Percentiles rank a stretch among this genome's conserved stretches.
phyloP scores from a whole-genome alignment of 495 filamentous ascomycete genomes.

The Hypoxylon perforatum region DNA sequence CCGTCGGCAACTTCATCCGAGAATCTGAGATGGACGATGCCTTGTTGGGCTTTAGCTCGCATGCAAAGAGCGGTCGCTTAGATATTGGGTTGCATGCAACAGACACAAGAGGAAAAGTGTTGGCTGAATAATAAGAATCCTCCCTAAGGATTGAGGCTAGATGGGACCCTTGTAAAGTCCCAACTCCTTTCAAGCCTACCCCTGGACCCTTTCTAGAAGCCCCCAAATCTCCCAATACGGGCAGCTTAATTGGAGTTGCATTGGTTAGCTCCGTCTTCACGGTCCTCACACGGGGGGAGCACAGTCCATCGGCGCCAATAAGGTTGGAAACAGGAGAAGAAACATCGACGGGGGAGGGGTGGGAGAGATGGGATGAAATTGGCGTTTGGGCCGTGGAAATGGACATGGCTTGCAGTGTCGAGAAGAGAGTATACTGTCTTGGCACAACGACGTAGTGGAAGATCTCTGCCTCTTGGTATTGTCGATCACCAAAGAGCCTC shows the following conservation, averaged over 20 bases:
- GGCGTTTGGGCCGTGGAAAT: slow-evolving; percentile 28
- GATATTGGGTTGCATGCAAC: slow-evolving; percentile 5
- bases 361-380: slow-evolving; percentile 41
- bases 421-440: slow-evolving; percentile 19
- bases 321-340: slow-evolving; percentile 39
- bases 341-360: slow-evolving; percentile 27
- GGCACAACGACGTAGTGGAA: slow-evolving; percentile 13
- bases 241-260: slow-evolving; percentile 6
- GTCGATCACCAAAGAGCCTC: slow-evolving; percentile 36
- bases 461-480: slow-evolving; percentile 25
- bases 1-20: slow-evolving; percentile 35
- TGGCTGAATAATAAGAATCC: slow-evolving; percentile 16
- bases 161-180: slow-evolving; percentile 10
- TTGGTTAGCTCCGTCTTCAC: slow-evolving; percentile 17
- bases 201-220: slow-evolving; percentile 37
- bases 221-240: slow-evolving; percentile 15
- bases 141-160: slow-evolving; percentile 15
- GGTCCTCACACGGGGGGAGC: slow-evolving; percentile 7
- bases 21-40: slow-evolving; percentile 18
- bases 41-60: slow-evolving; percentile 7
- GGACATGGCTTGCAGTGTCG: slow-evolving; percentile 1
- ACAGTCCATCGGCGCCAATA: slow-evolving; percentile 21
- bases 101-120: slow-evolving; percentile 11
- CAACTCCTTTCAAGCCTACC: slow-evolving; percentile 8
- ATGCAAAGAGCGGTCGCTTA: slow-evolving; percentile 26